phyloP scores from a whole-genome alignment of 1,284 basidiomycete genomes.

The Ceratobasidium sp. region DNA sequence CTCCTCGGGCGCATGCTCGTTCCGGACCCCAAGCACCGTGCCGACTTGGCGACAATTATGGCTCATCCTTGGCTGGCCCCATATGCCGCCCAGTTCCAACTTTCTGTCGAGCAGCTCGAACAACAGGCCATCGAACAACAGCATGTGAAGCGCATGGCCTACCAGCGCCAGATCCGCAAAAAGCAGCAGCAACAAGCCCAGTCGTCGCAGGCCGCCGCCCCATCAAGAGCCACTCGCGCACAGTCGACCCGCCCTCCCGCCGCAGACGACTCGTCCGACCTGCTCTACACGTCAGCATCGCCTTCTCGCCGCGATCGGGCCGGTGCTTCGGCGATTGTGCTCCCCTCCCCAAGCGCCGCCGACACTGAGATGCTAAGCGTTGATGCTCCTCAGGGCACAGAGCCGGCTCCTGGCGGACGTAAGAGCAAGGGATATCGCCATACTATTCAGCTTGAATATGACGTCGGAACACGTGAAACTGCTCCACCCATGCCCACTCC shows the following conservation, averaged over 20 bases:
- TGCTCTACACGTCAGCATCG: constrained; percentile 22
- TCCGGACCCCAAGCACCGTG: constrained; percentile 76
- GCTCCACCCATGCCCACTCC: neutral
- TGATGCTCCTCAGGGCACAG: neutral
- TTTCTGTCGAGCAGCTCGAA: constrained; percentile 80
- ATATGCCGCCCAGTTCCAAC: constrained; percentile 70
- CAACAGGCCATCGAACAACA: constrained; percentile 81
- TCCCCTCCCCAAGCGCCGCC: constrained; percentile 45
- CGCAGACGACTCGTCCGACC: constrained; percentile 18
- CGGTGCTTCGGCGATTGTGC: constrained; percentile 33
- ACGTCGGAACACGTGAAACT: constrained; percentile 47
- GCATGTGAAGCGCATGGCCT: constrained; percentile 78
- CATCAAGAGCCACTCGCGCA: neutral
- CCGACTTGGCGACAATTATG: constrained; percentile 79
- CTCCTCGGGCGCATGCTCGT: constrained; percentile 86
- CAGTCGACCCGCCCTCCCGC: constrained; percentile 15
- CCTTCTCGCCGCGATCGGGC: constrained; percentile 26
- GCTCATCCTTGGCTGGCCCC: constrained; percentile 80
- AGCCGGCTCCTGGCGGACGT: constrained; percentile 47
- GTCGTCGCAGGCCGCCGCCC: constrained; percentile 50
- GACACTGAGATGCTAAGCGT: constrained; percentile 31
- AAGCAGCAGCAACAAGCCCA: constrained; percentile 66
- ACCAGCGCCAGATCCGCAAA: constrained; percentile 61
- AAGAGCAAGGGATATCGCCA: constrained; percentile 64
- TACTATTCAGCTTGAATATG: constrained; percentile 93